Evolutionary conservation across 495 filamentous ascomycete species (phyloP).

Genomic region (Tuber borchii): DNA sequence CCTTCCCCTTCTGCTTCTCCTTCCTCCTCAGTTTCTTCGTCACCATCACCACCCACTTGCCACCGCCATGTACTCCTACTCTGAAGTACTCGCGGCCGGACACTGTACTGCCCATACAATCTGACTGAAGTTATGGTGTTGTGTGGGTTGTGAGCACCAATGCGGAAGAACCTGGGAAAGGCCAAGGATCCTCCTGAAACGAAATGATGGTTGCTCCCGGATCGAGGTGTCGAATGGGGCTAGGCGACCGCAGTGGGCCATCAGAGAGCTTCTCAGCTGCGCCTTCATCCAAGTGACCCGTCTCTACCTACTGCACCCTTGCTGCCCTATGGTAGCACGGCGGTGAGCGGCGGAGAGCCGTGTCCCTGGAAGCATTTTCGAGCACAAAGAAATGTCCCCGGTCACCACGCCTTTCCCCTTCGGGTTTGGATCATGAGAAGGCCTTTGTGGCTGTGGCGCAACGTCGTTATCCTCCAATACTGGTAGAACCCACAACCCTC

Average conservation of each 20-base stretch:
- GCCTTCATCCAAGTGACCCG: constrained; percentile 15
- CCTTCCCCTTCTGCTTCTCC: not conserved
- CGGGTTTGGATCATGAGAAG: not conserved
- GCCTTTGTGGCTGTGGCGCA: not conserved
- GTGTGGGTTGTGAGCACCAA: not conserved
- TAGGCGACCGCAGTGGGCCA: constrained; percentile 5
- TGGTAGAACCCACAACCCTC: not conserved
- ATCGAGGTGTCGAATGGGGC: constrained; percentile 21
- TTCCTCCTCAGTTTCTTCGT: not conserved
- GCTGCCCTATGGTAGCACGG: constrained; percentile 9
- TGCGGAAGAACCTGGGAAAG: constrained; percentile 13
- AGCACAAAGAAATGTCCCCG: not conserved
- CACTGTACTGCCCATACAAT: not conserved
- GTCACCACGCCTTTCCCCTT: constrained; percentile 16
- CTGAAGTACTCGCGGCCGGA: not conserved
- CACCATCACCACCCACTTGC: not conserved
- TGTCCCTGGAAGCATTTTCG: not conserved
- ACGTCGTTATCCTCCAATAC: constrained; percentile 4
- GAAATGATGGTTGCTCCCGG: constrained; percentile 21
- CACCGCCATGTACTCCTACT: constrained; percentile 14
- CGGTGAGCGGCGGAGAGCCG: constrained; percentile 30
- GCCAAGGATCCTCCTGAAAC: constrained; percentile 26
- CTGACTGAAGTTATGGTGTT: not conserved
- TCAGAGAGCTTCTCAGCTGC: constrained; percentile 22
- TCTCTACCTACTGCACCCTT: not conserved